phyloP scores from a whole-genome alignment of 306 rosid genomes.

The Elaeagnus macrophylla region DNA sequence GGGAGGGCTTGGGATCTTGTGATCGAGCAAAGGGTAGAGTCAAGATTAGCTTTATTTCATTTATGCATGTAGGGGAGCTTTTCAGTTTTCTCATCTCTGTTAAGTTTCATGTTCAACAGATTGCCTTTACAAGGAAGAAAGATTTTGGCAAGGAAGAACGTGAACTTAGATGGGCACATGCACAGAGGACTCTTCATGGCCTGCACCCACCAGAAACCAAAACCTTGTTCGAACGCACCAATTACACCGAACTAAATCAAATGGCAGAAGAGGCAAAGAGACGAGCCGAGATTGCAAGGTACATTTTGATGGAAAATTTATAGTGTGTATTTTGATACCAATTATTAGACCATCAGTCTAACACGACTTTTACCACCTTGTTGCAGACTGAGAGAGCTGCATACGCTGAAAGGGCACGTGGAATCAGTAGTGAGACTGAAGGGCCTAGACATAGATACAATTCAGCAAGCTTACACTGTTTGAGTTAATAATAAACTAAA shows the following conservation, averaged over 20 bases:
- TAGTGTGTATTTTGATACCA: no score
- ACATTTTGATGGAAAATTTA: conserved; percentile 1
- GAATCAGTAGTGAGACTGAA: conserved; percentile 69
- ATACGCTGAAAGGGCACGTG: conserved; percentile 66
- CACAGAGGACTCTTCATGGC: conserved; percentile 80
- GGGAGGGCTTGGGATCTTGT: conserved; percentile 89
- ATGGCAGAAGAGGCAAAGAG: conserved; percentile 86
- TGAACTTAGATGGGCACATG: conserved; percentile 74
- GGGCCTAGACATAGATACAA: conserved; percentile 59
- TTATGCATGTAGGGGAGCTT: neutral
- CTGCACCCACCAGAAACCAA: conserved; percentile 68
- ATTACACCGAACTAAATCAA: conserved; percentile 51
- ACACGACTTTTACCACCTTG: neutral
- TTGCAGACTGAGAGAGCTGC: conserved; percentile 57
- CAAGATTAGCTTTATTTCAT: neutral
- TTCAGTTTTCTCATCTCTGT: neutral
- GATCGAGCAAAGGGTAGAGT: conserved; percentile 64
- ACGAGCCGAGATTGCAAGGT: conserved; percentile 86
- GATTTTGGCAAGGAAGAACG: conserved; percentile 79
- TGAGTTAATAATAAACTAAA: neutral
- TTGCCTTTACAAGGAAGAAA: conserved; percentile 71
- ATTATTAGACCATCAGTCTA: no score
- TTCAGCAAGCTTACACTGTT: conserved; percentile 60
- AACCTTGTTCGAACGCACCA: conserved; percentile 43
- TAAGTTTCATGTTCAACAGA: conserved; percentile 29